Percentiles rank a stretch among this genome's conserved stretches.
These are phyloP conservation scores for Fusarium sp. DNA, from an alignment of 2,329 filamentous ascomycete species.

Conservation along the genomic window DNA sequence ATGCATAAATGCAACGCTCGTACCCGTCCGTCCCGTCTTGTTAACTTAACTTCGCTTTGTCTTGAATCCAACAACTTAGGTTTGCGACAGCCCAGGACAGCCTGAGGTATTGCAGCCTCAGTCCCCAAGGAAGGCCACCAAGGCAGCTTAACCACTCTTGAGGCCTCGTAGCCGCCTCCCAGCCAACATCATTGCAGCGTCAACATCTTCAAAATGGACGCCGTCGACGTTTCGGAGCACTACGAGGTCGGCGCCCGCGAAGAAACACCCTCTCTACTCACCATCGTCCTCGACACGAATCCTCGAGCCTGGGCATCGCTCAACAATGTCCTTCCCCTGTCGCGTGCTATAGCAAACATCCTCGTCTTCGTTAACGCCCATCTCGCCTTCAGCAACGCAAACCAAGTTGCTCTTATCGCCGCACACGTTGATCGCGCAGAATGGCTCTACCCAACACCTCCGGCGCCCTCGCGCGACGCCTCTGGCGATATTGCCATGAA, in stretches of 20 bases:
- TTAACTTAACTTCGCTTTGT: not conserved
- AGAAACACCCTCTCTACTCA: constrained; percentile 81
- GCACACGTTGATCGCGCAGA: constrained; percentile 86
- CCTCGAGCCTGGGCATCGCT: constrained; percentile 92
- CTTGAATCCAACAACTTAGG: constrained; percentile 20
- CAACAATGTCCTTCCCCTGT: constrained; percentile 77
- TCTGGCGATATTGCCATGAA: constrained; percentile 69
- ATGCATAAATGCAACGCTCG: constrained; percentile 5
- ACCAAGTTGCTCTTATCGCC: constrained; percentile 91
- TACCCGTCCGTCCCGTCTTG: not conserved
- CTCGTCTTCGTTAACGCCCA: constrained; percentile 98
- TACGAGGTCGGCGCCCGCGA: constrained; percentile 65
- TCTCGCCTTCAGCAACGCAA: constrained; percentile 90
- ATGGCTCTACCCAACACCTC: constrained; percentile 82
- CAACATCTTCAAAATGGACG: constrained; percentile 56
- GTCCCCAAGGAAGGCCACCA: not conserved
- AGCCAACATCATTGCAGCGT: constrained; percentile 27
- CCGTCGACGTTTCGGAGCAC: constrained; percentile 67
- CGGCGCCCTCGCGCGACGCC: constrained; percentile 43
- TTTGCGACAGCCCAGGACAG: not conserved
- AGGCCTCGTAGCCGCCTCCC: constrained; percentile 47
- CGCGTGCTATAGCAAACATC: constrained; percentile 84
- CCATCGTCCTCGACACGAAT: constrained; percentile 95
- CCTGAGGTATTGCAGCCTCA: not conserved
- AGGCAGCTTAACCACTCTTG: not conserved